phyloP scores from a whole-genome alignment of 2,329 filamentous ascomycete genomes.

The Aspergillus nomiae region DNA sequence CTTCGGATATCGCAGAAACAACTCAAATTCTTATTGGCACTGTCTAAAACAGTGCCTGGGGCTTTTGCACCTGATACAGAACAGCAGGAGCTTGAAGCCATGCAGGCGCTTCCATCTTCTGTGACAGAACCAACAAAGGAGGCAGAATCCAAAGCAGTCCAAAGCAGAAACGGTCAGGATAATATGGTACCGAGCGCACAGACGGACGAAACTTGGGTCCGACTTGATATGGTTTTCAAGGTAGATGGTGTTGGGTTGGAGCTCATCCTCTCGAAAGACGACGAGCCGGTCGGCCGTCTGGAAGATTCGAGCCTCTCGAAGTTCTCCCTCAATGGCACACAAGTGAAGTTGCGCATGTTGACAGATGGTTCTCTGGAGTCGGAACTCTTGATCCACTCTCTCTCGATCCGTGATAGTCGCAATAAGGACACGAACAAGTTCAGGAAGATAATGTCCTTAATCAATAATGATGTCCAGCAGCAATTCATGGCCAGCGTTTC shows the following conservation, averaged over 20 bases:
- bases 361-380: slow-evolving; percentile 90
- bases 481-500: slow-evolving; percentile 98
- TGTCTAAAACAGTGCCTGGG: slow-evolving; percentile 83
- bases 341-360: slow-evolving; percentile 87
- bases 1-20: slow-evolving; percentile 87
- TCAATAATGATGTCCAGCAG: slow-evolving; percentile 87
- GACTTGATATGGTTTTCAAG: slow-evolving; percentile 88
- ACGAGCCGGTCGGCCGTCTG: slow-evolving; percentile 75
- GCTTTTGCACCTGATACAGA: slow-evolving; percentile 78
- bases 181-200: slow-evolving; percentile 71
- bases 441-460: slow-evolving; percentile 95
- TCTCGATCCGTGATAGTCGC: slow-evolving; percentile 93
- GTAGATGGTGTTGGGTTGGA: slow-evolving; percentile 87
- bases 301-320: slow-evolving; percentile 82
- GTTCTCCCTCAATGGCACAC: slow-evolving; percentile 92
- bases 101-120: slow-evolving; percentile 68
- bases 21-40: slow-evolving; percentile 82
- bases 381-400: slow-evolving; percentile 89
- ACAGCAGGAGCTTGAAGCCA: slow-evolving; percentile 71
- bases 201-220: slow-evolving; percentile 78
- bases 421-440: slow-evolving; percentile 90
- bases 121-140: slow-evolving; percentile 54
- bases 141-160: slow-evolving; percentile 52
- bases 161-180: slow-evolving; percentile 49
- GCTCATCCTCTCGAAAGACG: slow-evolving; percentile 74